A percentile compares a stretch with the other conserved stretches of the same genome.
Conservation (phyloP, 371 early-diverging fungal genomes). For the Cladochytrium tenue region DNA sequence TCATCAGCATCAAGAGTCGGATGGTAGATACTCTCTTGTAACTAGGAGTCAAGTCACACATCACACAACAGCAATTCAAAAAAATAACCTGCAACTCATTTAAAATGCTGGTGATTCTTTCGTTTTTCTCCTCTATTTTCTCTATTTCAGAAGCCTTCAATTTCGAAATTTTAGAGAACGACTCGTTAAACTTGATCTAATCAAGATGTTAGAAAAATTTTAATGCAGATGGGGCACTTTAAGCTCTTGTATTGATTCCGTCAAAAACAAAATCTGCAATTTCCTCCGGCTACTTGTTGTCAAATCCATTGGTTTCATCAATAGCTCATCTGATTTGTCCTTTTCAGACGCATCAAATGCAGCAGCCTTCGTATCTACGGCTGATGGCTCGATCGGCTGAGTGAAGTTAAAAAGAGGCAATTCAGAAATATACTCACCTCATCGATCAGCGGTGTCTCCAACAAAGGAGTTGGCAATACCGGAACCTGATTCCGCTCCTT, state of each 20-base stretch:
- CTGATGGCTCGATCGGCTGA: too few relatives aligned
- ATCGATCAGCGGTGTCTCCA: too few relatives aligned
- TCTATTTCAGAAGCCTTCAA: slow-evolving; percentile 51
- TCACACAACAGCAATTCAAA: neutral
- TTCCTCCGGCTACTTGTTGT: neutral
- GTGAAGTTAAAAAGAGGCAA: too few relatives aligned
- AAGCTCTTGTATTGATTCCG: neutral
- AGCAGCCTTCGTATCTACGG: too few relatives aligned
- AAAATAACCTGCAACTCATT: slow-evolving; percentile 38
- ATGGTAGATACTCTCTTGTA: slow-evolving; percentile 42
- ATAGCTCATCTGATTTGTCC: too few relatives aligned
- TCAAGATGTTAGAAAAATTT: neutral
- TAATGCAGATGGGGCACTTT: neutral
- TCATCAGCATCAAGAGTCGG: slow-evolving; percentile 53
- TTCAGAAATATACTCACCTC: too few relatives aligned
- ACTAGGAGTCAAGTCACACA: slow-evolving; percentile 8
- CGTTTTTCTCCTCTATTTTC: slow-evolving; percentile 59
- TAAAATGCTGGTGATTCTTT: slow-evolving; percentile 47
- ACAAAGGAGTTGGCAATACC: too few relatives aligned
- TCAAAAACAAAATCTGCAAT: neutral
- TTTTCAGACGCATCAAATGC: too few relatives aligned
- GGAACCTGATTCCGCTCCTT: too few relatives aligned
- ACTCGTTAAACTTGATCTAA: slow-evolving; percentile 45
- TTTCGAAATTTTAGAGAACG: slow-evolving; percentile 41
- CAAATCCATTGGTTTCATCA: too few relatives aligned